Percentiles rank a stretch among this genome's conserved stretches.
Conservation (phyloP, 176 grass and related monocot genomes). For the Oryza glumipatula region DNA sequence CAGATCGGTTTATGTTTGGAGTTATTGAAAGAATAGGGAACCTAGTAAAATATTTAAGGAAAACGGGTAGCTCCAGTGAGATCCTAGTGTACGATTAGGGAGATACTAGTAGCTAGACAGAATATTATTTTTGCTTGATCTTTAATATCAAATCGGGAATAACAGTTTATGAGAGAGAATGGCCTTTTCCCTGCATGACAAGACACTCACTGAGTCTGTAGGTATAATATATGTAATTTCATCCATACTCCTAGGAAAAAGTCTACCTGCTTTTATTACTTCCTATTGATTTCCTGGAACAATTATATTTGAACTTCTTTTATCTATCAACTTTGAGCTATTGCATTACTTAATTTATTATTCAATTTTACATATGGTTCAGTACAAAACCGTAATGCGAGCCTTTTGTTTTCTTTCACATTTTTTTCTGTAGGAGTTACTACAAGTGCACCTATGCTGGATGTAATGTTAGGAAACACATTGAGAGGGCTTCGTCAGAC, state of each 20-base stretch:
- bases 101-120: not conserved
- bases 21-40: constrained; percentile 4
- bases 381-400: not conserved
- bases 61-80: constrained; percentile 7
- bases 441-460: constrained; percentile 84
- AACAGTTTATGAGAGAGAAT: not conserved
- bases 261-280: constrained; percentile 4
- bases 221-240: not conserved
- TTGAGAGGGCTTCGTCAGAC: constrained; percentile 79
- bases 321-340: not conserved
- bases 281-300: constrained; percentile 3
- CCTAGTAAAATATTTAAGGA: not conserved
- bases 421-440: constrained; percentile 69
- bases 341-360: constrained; percentile 8
- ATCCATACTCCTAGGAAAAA: not conserved
- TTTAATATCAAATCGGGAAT: not conserved
- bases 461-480: constrained; percentile 92
- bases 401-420: not conserved
- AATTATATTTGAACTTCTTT: not conserved
- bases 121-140: not conserved
- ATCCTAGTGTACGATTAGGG: not conserved
- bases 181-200: not conserved
- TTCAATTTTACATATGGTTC: constrained; percentile 1
- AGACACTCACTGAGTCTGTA: not conserved
- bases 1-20: not conserved